phyloP scores from a whole-genome alignment of 2,329 filamentous ascomycete species.

The Aureobasidium namibiae region DNA sequence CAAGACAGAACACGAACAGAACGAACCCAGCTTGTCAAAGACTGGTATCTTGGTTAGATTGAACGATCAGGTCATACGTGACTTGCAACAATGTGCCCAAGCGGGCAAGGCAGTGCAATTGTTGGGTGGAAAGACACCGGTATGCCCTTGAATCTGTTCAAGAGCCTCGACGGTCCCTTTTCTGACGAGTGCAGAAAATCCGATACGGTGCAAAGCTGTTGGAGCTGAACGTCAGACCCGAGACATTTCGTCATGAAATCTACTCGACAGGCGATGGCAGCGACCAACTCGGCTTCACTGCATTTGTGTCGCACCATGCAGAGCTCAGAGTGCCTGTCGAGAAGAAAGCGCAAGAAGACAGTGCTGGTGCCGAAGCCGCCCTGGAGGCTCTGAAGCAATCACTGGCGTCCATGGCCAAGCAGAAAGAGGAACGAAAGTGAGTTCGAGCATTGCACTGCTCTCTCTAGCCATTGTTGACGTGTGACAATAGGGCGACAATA shows the following conservation, averaged over 20 bases:
- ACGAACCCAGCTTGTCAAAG: slow-evolving; percentile 1
- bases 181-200: slow-evolving; percentile 36
- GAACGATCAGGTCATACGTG: slow-evolving; percentile 23
- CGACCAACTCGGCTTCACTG: slow-evolving; percentile 46
- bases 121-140: slow-evolving; percentile 26
- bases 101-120: slow-evolving; percentile 24
- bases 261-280: slow-evolving; percentile 39
- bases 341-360: slow-evolving; percentile 46
- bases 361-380: slow-evolving; percentile 50
- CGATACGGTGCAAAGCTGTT: slow-evolving; percentile 50
- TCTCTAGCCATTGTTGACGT: slow-evolving; percentile 20
- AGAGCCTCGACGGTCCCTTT: neutral
- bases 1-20: slow-evolving; percentile 9
- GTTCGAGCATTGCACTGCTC: slow-evolving; percentile 26
- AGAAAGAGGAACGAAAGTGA: slow-evolving; percentile 53
- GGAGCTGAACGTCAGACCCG: slow-evolving; percentile 44
- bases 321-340: slow-evolving; percentile 31
- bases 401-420: slow-evolving; percentile 50
- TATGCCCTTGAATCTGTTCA: slow-evolving; percentile 19
- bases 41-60: slow-evolving; percentile 26
- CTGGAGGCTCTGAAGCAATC: slow-evolving; percentile 51
- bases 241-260: slow-evolving; percentile 50
- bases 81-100: slow-evolving; percentile 25
- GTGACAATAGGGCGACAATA: slow-evolving; percentile 24
- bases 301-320: slow-evolving; percentile 49